Conservation (phyloP, 1,139 yeast species). For the Hanseniaspora uvarum region DNA sequence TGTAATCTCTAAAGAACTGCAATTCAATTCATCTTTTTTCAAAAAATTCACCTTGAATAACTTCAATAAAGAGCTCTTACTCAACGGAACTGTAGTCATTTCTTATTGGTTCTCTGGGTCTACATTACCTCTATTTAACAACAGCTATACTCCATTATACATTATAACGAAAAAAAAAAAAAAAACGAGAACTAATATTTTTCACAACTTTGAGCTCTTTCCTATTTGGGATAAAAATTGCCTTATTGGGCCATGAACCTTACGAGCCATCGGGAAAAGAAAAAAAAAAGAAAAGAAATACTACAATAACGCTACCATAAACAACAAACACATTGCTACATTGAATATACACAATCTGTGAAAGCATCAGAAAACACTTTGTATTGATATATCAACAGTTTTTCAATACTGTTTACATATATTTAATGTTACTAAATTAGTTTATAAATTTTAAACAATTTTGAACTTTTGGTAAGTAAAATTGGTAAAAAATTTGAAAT, state of each 20-base stretch:
- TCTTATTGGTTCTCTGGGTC: not conserved
- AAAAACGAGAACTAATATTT: no score
- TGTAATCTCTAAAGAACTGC: slow-evolving; percentile 14
- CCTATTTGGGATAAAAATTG: not conserved
- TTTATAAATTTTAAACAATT: no score
- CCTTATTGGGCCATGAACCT: not conserved
- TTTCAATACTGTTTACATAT: no score
- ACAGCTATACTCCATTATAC: no score
- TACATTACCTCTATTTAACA: no score
- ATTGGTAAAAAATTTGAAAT: no score
- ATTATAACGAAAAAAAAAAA: no score
- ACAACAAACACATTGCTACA: not conserved
- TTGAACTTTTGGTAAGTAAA: no score
- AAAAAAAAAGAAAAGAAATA: not conserved
- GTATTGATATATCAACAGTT: no score
- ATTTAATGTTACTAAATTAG: no score
- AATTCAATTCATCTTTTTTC: slow-evolving; percentile 5
- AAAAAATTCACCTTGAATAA: slow-evolving; percentile 11
- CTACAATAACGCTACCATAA: not conserved
- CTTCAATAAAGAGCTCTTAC: slow-evolving; percentile 1
- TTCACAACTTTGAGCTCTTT: no score
- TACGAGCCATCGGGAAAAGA: not conserved
- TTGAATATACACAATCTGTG: not conserved
- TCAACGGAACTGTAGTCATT: not conserved
- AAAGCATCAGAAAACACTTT: no score